Evolutionary conservation across 495 filamentous ascomycete species (phyloP), one percentile per base, ranked within the genome.

Genomic region (Penicillium coprophilum): DNA sequence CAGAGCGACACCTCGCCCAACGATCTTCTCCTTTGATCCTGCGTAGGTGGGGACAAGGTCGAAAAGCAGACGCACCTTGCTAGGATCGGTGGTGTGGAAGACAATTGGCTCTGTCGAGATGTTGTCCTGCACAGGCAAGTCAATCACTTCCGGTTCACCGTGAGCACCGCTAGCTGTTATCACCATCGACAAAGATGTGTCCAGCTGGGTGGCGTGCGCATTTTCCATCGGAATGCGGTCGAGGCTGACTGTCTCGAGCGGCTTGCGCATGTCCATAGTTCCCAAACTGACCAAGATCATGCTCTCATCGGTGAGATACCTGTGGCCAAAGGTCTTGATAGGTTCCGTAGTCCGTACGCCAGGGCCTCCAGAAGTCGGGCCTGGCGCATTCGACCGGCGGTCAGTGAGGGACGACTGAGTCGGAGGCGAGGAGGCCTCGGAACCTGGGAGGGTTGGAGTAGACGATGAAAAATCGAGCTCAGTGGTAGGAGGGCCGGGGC

Each of bases 41-140:
- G 92, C 85, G 74, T 97, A 97, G 2, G 95, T 97, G n/a, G 93
- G 94, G 10, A 97, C 86, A 53, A 98, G 91, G 64, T 98, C 94
- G 62, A 98, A 98, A 36, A 94, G 77, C 20, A 98, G 76, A 71
- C 91, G 91, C 39, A 97, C 92, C 63, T 90, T 91, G 52, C 80
- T 79, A 2, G 83, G 78, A 66, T 97, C 91, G 15, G 69, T 78
- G 0, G 93, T 85, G 50, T 85, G 88, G 72, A 98, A 97, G 0
- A 88, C 81, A 30, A 97, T 91, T 0, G 94, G 94, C 59, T 96
- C 92, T 0, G 92, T 96, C 28, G 86, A 87, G 57, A 96, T 89
- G 61, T 93, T 95, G 24, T 96, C 93, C 62, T 96, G 90, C 6
- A 96, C 87, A 0, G 94, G 94, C 17, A 98, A 77, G 71, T 97